Evolutionary conservation across 2,329 filamentous ascomycete genomes (phyloP).

Genomic region (Paecilomyces sp.): DNA sequence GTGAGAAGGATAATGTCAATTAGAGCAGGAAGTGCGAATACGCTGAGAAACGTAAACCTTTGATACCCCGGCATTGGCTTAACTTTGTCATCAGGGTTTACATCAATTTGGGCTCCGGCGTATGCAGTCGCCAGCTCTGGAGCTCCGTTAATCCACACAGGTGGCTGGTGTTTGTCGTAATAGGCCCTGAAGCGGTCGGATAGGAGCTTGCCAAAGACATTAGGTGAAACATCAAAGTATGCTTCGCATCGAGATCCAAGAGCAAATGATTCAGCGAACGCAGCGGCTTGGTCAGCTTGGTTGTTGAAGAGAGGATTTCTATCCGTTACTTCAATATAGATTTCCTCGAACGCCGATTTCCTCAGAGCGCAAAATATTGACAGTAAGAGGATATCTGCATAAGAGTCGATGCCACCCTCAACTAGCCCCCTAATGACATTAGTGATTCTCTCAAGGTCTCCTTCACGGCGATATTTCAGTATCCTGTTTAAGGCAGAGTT

Average conservation of each 20-base stretch:
- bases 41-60: slow-evolving; percentile 51
- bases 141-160: slow-evolving; percentile 44
- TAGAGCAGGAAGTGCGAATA: slow-evolving; percentile 57
- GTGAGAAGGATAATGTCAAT: slow-evolving; percentile 55
- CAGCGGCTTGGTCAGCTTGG: slow-evolving; percentile 56
- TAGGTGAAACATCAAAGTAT: slow-evolving; percentile 52
- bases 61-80: slow-evolving; percentile 41
- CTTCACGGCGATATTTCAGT: slow-evolving; percentile 20
- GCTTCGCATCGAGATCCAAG: slow-evolving; percentile 57
- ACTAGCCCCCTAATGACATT: slow-evolving; percentile 28
- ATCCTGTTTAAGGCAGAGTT: slow-evolving; percentile 21
- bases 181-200: slow-evolving; percentile 36
- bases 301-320: slow-evolving; percentile 55
- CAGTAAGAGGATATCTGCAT: slow-evolving; percentile 50
- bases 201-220: slow-evolving; percentile 39
- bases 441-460: slow-evolving; percentile 31
- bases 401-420: slow-evolving; percentile 32
- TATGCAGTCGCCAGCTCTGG: slow-evolving; percentile 46
- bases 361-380: slow-evolving; percentile 52
- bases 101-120: slow-evolving; percentile 46
- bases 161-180: slow-evolving; percentile 42
- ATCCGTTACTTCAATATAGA: slow-evolving; percentile 57
- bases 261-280: slow-evolving; percentile 58
- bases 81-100: slow-evolving; percentile 40
- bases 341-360: slow-evolving; percentile 53